Evolutionary conservation across 768 basidiomycete species (phyloP), one percentile per base, ranked within the genome.

Genomic region (Infundibulicybe gibba): DNA sequence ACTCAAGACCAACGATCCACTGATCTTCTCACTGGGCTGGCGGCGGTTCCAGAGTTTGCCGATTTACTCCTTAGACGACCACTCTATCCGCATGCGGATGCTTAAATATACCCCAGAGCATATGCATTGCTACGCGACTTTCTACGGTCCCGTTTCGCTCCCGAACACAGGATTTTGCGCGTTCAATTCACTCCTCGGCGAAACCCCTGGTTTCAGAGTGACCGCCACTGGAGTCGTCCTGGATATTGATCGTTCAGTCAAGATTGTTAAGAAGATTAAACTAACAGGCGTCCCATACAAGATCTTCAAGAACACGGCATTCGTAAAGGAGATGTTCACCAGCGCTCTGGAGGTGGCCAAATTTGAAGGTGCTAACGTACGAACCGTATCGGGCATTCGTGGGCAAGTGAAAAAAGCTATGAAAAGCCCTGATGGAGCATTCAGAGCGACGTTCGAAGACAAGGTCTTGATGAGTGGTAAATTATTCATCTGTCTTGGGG

Each of bases 71-170:
- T 72, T 99, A 16, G 97, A 99, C 62, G 97, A 99, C 66, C 94
- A 97, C 61, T 92, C 89, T 9, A 95, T 97, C 55, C 89, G 97
- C 14, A 97, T 97, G 85, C 91, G 97, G 32, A 90, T 98, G 87
- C 87, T 99, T 70, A 99, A 99, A 69, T 99, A 99, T 63, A 97
- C 97, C 0, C 97, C 97, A 0, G 97, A 99, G 68, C 97, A 99
- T 60, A 97, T 95, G 97, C 97, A 99, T 62, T 99, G 97, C 60
- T 95, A 87, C 60, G 95, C 94, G 2, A 97, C 94, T 2, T 97
- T 98, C 66, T 99, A 94, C 60, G 95, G 93, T 0, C 95, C 97
- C 6, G 84, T 92, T 16, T 73, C 92, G 2, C 71, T 90, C 0
- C 95, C 94, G 16, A 97, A 97, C 66, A 97, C 92, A 0, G 94